Evolutionary conservation across 192 early-diverging fungal genomes (phyloP), one percentile per base, ranked within the genome.

Genomic region (Coemansia javaensis): DNA sequence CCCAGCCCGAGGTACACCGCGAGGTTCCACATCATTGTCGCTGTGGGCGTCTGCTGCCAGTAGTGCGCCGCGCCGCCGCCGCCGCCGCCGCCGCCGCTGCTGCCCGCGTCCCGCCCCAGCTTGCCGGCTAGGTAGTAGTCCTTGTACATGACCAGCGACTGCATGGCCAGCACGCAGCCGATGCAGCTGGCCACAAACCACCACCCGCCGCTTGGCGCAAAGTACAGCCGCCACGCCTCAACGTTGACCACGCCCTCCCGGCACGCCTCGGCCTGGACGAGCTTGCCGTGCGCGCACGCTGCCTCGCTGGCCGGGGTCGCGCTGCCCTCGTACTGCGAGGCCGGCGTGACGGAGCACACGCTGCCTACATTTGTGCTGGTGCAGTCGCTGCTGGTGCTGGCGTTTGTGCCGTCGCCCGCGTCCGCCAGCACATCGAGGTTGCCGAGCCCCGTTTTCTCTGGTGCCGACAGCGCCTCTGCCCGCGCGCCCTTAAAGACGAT

Each of bases 231-330:
- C 79, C 92, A 97, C 1, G 93, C 82, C 5, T 66, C 54, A 21
- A 64, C 66, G 15, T 77, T 66, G 38, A 97, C 88, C 22, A 75
- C 51, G 1, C 95, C 95, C 7, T 78, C 75, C 0, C 77, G 78
- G 25, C 83, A 78, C 37, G 82, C 82, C 60, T 98, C 95, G 2
- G 87, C 86, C 31, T 81, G 44, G 34, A 86, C 83, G 23, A 97
- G 71, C 49, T 84, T 79, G 14, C 78, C 77, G 42, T 59, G 32
- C 43, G 13, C 35, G 24, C 12, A 0, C 8, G 47, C 60, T 75
- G 44, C 15, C 12, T n/a, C 30, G 27, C 59, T 22, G 10, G 45
- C 7, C 32, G 34, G 30, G 18, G 32, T 20, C 11, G 33, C 35
- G 13, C 18, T 12, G 1, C 45, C 34, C 12, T 3, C 31, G 1